Evolutionary conservation across 768 basidiomycete genomes (phyloP).

Genomic region (Lyophyllum decastes): DNA sequence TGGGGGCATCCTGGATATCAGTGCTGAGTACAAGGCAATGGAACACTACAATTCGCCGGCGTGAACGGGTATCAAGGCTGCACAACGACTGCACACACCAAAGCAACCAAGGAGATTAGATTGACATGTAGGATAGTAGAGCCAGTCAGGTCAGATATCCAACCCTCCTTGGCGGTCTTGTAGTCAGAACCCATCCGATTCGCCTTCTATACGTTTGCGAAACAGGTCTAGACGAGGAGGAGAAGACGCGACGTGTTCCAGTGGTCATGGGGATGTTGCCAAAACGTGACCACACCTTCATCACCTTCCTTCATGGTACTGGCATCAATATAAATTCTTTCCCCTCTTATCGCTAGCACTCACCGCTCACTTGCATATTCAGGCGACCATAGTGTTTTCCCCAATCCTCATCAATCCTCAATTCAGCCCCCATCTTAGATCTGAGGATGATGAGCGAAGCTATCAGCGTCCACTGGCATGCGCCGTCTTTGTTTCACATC

Average conservation of each 20-base stretch:
- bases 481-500: neutral
- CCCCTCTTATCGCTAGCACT: neutral
- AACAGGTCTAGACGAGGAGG: neutral
- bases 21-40: constrained; percentile 66
- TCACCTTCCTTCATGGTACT: neutral
- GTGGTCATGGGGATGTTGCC: neutral
- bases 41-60: constrained; percentile 52
- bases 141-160: constrained; percentile 75
- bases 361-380: neutral
- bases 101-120: constrained; percentile 49
- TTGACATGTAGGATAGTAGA: constrained; percentile 72
- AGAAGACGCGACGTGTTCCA: neutral
- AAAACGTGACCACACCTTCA: neutral
- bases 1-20: constrained; percentile 49
- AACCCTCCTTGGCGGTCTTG: constrained; percentile 80
- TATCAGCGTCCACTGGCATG: neutral
- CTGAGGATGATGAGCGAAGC: neutral
- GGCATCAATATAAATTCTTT: no score
- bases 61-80: neutral
- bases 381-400: neutral
- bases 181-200: constrained; percentile 39
- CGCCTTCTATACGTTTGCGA: no score
- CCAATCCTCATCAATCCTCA: neutral
- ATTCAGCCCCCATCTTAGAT: neutral
- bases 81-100: constrained; percentile 25